Percentiles rank a stretch among this genome's conserved stretches.
Conservation (phyloP, 192 early-diverging fungal species). For the Backusella circina region DNA sequence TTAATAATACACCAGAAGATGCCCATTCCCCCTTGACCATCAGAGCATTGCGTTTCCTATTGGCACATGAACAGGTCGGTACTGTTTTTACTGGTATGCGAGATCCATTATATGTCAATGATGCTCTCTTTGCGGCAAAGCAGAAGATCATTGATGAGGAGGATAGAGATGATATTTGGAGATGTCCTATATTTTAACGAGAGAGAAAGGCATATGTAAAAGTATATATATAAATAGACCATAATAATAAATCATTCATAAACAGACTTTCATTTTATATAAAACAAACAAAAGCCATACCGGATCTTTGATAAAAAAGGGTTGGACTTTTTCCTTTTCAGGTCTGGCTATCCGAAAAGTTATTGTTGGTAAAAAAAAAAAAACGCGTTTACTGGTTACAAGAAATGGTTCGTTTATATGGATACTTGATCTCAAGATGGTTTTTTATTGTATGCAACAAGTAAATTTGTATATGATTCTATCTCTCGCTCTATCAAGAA, state of each 20-base stretch:
- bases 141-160: slow-evolving; percentile 22
- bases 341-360: not conserved
- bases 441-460: no score
- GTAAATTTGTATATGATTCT: no score
- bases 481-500: no score
- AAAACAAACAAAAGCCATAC: not conserved
- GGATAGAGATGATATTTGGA: slow-evolving; percentile 35
- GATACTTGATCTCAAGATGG: no score
- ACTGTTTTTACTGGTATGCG: slow-evolving; percentile 64
- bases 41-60: slow-evolving; percentile 44
- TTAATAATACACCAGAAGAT: slow-evolving; percentile 21
- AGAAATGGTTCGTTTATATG: no score
- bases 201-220: not conserved
- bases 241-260: not conserved
- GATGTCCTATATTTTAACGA: slow-evolving; percentile 30
- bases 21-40: slow-evolving; percentile 50
- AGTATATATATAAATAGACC: not conserved
- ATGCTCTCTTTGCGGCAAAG: slow-evolving; percentile 43
- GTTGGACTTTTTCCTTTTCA: not conserved
- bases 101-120: slow-evolving; percentile 52
- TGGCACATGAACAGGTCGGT: slow-evolving; percentile 46
- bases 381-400: not conserved
- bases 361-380: not conserved
- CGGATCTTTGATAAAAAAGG: not conserved
- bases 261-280: not conserved